Evolutionary conservation across 306 rosid species (phyloP).

Genomic region (cucumber (Cucumis sativus)): DNA sequence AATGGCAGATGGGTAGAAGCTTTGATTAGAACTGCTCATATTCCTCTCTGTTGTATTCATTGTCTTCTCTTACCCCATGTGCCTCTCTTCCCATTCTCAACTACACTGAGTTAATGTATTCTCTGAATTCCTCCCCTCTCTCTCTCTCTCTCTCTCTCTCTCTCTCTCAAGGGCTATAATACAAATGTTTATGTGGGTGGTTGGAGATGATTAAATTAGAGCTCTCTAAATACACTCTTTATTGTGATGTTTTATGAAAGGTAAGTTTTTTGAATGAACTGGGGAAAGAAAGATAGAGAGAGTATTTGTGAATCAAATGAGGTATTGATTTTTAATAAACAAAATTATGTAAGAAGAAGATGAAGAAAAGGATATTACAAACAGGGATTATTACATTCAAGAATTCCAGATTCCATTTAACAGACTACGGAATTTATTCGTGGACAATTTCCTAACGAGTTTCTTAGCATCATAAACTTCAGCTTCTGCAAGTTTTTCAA

Average conservation of each 20-base stretch:
- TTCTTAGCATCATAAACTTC: constrained; percentile 79
- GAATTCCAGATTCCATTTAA: constrained; percentile 75
- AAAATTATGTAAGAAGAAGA: constrained; percentile 7
- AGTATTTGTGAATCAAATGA: not conserved
- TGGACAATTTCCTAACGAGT: constrained; percentile 61
- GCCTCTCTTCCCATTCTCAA: constrained; percentile 11
- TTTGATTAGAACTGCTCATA: constrained; percentile 4
- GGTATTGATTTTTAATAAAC: constrained; percentile 39
- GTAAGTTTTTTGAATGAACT: not conserved
- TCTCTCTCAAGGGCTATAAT: not conserved
- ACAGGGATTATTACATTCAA: constrained; percentile 26
- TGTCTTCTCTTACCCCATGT: constrained; percentile 33
- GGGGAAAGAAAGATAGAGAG: not conserved
- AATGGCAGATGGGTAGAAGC: constrained; percentile 39
- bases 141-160: not conserved
- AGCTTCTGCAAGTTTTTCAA: constrained; percentile 77
- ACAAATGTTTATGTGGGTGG: not conserved
- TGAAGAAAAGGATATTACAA: constrained; percentile 1
- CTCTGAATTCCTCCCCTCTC: not conserved
- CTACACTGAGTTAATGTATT: not conserved
- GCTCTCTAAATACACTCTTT: not conserved
- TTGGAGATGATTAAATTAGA: constrained; percentile 5
- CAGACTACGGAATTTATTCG: constrained; percentile 61
- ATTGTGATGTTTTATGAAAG: not conserved
- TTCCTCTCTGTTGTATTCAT: constrained; percentile 1